A percentile compares a stretch with the other conserved stretches of the same genome.
phyloP scores from a whole-genome alignment of 768 basidiomycete genomes.

The Boletus reticuloceps region DNA sequence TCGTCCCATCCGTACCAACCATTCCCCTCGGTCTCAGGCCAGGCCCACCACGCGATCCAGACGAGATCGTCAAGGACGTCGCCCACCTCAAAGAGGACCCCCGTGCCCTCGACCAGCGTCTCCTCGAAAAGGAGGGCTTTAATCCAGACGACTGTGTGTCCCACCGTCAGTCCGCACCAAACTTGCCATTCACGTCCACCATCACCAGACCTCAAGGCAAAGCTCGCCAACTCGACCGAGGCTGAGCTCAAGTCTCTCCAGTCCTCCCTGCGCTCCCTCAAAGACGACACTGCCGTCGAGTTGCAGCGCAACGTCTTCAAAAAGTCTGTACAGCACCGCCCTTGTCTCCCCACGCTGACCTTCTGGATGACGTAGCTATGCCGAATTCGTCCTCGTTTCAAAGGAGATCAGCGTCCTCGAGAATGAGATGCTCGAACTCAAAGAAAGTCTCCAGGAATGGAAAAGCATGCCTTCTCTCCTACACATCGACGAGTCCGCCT shows the following conservation, averaged over 20 bases:
- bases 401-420: constrained; percentile 96
- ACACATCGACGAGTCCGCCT: constrained; percentile 82
- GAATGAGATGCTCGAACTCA: constrained; percentile 97
- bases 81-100: constrained; percentile 50
- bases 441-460: constrained; percentile 92
- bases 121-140: constrained; percentile 76
- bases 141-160: constrained; percentile 86
- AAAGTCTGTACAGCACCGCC: constrained; percentile 51
- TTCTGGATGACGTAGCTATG: constrained; percentile 59
- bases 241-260: constrained; percentile 74
- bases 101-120: constrained; percentile 52
- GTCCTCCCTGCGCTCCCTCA: constrained; percentile 67
- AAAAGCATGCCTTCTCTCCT: constrained; percentile 92
- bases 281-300: constrained; percentile 72
- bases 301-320: constrained; percentile 93
- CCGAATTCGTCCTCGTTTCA: constrained; percentile 94
- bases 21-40: constrained; percentile 46
- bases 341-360: constrained; percentile 4
- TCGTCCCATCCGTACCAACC: constrained; percentile 56
- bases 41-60: constrained; percentile 36
- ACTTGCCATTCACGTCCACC: neutral
- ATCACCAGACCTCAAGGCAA: constrained; percentile 67
- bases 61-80: constrained; percentile 49
- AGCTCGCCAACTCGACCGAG: constrained; percentile 87
- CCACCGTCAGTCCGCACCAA: neutral